A percentile compares a stretch with the other conserved stretches of the same genome.
Conservation (phyloP, 257 asterid genomes). For the Thymus quinquecostatus region DNA sequence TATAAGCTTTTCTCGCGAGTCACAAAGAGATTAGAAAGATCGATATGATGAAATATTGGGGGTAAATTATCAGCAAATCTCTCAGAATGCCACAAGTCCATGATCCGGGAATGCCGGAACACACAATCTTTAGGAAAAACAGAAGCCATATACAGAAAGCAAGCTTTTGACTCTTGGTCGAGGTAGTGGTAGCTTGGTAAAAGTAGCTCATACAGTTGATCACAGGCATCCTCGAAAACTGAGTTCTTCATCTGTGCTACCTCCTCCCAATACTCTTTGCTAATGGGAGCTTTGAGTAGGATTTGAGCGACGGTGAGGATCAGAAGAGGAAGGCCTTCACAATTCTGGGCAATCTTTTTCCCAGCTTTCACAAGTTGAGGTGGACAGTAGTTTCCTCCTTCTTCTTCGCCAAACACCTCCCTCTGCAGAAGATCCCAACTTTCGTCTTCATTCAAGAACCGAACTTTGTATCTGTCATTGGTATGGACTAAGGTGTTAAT, state of each 20-base stretch:
- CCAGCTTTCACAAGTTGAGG: slow-evolving; percentile 2
- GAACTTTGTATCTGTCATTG: not conserved
- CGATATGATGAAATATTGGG: too few relatives aligned
- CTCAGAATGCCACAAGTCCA: slow-evolving; percentile 6
- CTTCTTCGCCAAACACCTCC: not conserved
- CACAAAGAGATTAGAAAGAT: not conserved
- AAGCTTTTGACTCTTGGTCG: not conserved
- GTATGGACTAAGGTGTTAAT: too few relatives aligned
- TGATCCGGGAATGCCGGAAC: not conserved
- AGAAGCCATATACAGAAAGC: not conserved
- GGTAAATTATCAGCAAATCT: not conserved
- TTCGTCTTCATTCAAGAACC: not conserved
- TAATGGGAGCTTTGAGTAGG: not conserved
- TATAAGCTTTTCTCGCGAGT: not conserved
- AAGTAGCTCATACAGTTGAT: slow-evolving; percentile 2
- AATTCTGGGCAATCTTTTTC: slow-evolving; percentile 9
- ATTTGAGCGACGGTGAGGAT: slow-evolving; percentile 20
- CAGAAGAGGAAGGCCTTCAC: slow-evolving; percentile 37
- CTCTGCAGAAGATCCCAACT: slow-evolving; percentile 12
- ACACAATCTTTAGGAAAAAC: not conserved
- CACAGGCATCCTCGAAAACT: not conserved
- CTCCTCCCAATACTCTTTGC: slow-evolving; percentile 5
- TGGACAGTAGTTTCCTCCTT: not conserved
- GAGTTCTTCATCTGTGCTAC: not conserved
- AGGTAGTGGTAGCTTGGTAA: slow-evolving; percentile 33